phyloP scores from a whole-genome alignment of 2,329 filamentous ascomycete species.

The Pseudogymnoascus pannorum region DNA sequence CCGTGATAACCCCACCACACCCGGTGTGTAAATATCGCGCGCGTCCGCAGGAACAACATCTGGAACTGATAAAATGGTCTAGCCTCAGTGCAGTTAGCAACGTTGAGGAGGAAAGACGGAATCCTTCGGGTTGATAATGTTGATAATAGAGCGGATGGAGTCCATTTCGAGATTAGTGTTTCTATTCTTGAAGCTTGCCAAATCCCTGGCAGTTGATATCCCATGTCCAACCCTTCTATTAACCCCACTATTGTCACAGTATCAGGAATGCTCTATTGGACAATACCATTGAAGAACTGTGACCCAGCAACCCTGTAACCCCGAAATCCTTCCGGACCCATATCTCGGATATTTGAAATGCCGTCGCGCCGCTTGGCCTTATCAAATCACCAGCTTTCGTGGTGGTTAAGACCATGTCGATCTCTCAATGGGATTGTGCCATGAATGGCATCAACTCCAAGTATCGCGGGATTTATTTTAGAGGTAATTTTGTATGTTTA shows the following conservation, averaged over 20 bases:
- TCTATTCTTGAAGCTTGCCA: neutral
- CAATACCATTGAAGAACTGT: neutral
- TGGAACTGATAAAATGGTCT: neutral
- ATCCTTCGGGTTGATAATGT: conserved; percentile 1
- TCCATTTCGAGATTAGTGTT: conserved; percentile 1
- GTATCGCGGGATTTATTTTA: neutral
- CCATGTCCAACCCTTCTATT: neutral
- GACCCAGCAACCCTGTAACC: neutral
- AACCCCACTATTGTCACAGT: neutral
- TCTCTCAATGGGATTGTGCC: neutral
- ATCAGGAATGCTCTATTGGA: neutral
- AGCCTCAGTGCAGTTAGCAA: neutral
- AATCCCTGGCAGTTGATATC: neutral
- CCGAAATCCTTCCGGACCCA: neutral
- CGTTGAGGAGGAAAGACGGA: neutral
- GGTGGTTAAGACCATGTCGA: neutral
- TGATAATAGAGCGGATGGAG: neutral
- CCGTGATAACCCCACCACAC: neutral
- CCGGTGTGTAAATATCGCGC: neutral
- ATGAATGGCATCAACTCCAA: neutral
- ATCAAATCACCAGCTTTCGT: neutral
- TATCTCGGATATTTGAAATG: conserved; percentile 1
- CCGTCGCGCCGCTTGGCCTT: neutral
- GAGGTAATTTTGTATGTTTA: neutral
- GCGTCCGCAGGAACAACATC: neutral